Percentiles rank a stretch among this genome's conserved stretches.
These are phyloP conservation scores for Colletotrichum phormii DNA, from an alignment of 2,329 filamentous ascomycete genomes.

Conservation along the genomic window DNA sequence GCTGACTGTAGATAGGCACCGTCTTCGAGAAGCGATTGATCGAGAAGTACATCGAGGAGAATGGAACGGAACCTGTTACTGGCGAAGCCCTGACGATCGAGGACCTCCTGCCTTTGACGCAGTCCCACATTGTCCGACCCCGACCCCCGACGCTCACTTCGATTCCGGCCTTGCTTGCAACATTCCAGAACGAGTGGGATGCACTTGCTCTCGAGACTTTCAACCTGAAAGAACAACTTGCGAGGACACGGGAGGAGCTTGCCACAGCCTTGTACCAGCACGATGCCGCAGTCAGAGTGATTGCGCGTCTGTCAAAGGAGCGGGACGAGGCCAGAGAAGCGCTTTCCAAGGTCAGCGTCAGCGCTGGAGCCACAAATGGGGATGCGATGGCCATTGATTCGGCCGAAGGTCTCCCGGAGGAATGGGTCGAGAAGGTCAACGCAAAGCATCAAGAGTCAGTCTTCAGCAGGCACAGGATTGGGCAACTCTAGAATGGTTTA, in stretches of 20 bases:
- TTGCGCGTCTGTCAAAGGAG: slow-evolving; percentile 90
- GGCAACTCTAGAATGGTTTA: slow-evolving; percentile 17
- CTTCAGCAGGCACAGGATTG: background rate
- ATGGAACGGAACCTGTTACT: slow-evolving; percentile 91
- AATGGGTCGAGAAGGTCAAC: slow-evolving; percentile 79
- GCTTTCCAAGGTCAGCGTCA: slow-evolving; percentile 85
- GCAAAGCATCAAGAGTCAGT: slow-evolving; percentile 83
- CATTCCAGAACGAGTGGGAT: slow-evolving; percentile 99
- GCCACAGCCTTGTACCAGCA: slow-evolving; percentile 96
- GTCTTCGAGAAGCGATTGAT: slow-evolving; percentile 96
- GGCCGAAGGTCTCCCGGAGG: slow-evolving; percentile 78
- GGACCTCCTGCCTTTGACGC: slow-evolving; percentile 89
- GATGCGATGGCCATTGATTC: slow-evolving; percentile 94
- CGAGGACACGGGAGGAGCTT: slow-evolving; percentile 92
- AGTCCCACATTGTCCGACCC: slow-evolving; percentile 84
- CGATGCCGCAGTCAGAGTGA: slow-evolving; percentile 95
- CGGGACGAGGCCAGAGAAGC: slow-evolving; percentile 92
- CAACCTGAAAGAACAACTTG: slow-evolving; percentile 88
- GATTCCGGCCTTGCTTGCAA: slow-evolving; percentile 91
- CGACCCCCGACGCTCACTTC: slow-evolving; percentile 94
- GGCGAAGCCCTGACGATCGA: slow-evolving; percentile 85
- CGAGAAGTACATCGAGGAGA: slow-evolving; percentile 92
- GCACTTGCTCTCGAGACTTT: slow-evolving; percentile 91
- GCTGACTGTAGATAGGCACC: slow-evolving; percentile 66
- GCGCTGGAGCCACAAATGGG: slow-evolving; percentile 66